phyloP scores from a whole-genome alignment of 352 stramenopile species.

The Pilasporangium apinafurcum region DNA sequence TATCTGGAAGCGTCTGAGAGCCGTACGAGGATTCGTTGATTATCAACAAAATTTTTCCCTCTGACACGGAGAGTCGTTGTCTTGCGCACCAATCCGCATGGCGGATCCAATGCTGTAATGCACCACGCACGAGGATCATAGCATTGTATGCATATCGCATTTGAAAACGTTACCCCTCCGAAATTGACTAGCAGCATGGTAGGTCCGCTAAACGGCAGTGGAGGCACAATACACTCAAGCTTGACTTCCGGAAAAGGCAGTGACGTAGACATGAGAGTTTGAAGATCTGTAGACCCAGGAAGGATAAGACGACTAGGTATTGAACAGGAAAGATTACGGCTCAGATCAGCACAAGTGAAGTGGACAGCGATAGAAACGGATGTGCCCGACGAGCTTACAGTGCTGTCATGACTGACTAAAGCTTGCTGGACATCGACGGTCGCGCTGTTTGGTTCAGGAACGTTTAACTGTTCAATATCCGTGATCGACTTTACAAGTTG shows the following conservation, averaged over 20 bases:
- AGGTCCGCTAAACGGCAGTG: conserved; percentile 41
- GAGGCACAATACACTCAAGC: conserved; percentile 48
- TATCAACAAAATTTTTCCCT: conserved; percentile 66
- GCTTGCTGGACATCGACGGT: no score
- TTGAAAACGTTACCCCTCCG: conserved; percentile 52
- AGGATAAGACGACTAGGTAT: conserved; percentile 34
- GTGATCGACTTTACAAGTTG: not conserved
- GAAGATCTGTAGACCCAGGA: conserved; percentile 3
- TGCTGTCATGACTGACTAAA: no score
- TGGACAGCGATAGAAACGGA: conserved; percentile 17
- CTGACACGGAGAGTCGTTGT: conserved; percentile 26
- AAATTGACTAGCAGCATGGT: conserved; percentile 38
- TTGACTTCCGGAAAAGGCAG: conserved; percentile 14
- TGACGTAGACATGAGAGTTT: conserved; percentile 2
- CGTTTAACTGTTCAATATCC: no score
- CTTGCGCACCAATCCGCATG: conserved; percentile 32
- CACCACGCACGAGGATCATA: conserved; percentile 57
- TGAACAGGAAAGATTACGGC: conserved; percentile 21
- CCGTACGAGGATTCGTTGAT: conserved; percentile 46
- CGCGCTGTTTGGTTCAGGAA: no score
- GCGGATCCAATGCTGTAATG: conserved; percentile 30
- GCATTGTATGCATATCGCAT: conserved; percentile 56
- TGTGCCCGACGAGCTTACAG: no score
- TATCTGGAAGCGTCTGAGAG: conserved; percentile 41
- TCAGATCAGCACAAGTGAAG: conserved; percentile 43